A percentile compares a stretch with the other conserved stretches of the same genome.
These are phyloP conservation scores for Thamnidium elegans DNA, from an alignment of 192 early-diverging fungal species.

Conservation along the genomic window DNA sequence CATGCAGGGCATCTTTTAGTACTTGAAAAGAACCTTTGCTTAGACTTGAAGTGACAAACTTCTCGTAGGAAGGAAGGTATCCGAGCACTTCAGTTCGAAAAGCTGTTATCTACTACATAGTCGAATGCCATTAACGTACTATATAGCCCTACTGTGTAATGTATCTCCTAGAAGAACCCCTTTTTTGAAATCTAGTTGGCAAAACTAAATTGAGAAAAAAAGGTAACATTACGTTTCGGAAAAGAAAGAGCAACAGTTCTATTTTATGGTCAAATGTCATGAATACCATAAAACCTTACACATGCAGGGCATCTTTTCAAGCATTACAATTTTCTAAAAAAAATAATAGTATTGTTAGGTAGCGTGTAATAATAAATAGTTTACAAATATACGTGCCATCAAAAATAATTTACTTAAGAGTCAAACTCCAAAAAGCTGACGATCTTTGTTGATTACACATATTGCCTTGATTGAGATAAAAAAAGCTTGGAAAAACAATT, in stretches of 20 bases:
- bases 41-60: no score
- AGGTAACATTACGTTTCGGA: constrained; percentile 1
- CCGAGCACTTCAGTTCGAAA: no score
- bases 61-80: no score
- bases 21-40: no score
- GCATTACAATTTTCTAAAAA: not conserved
- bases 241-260: constrained; percentile 1
- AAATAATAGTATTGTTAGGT: not conserved
- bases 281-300: constrained; percentile 4
- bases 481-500: not conserved
- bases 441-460: not conserved
- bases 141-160: not conserved
- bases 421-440: not conserved
- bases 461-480: not conserved
- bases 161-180: not conserved
- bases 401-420: not conserved
- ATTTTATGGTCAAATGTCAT: constrained; percentile 4
- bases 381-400: not conserved
- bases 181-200: constrained; percentile 3
- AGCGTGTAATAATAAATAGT: not conserved
- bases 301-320: not conserved
- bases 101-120: no score
- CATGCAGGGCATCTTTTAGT: not conserved
- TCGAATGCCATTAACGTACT: not conserved
- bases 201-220: constrained; percentile 1